Conservation (phyloP, 441 rosid species). For the Breynia disticha region DNA sequence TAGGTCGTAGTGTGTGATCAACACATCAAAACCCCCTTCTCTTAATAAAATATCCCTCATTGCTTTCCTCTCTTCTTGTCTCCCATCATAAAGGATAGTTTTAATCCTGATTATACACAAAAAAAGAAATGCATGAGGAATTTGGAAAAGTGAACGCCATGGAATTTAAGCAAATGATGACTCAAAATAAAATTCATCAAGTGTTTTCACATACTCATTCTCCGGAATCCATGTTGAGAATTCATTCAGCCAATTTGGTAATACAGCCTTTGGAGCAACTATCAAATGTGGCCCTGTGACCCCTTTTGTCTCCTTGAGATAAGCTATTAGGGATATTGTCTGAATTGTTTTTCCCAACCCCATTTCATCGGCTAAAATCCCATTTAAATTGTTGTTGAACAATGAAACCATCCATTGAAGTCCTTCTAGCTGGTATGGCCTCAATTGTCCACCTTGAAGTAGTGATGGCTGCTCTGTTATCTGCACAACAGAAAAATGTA, state of each 20-base stretch:
- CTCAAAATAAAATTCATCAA: conserved; percentile 12
- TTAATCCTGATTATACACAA: conserved; percentile 48
- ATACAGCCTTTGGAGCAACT: conserved; percentile 99
- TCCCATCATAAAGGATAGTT: conserved; percentile 97
- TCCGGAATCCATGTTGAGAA: conserved; percentile 92
- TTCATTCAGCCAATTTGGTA: conserved; percentile 96
- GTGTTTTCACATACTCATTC: conserved; percentile 50
- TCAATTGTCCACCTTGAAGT: conserved; percentile 92
- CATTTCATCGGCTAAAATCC: conserved; percentile 99
- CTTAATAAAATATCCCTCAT: conserved; percentile 64
- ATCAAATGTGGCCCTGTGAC: conserved; percentile 88
- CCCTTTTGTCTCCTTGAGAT: conserved; percentile 85
- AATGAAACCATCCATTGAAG: conserved; percentile 99
- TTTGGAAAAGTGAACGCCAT: conserved; percentile 6
- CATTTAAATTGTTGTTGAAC: conserved; percentile 95
- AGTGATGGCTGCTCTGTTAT: conserved; percentile 90
- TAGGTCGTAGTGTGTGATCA: conserved; percentile 93
- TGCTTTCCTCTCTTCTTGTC: conserved; percentile 82
- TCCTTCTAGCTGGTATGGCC: conserved; percentile 94
- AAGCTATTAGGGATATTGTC: conserved; percentile 86
- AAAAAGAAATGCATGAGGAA: conserved; percentile 22
- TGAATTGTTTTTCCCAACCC: conserved; percentile 99
- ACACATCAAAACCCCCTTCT: conserved; percentile 64
- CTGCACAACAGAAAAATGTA: conserved; percentile 33
- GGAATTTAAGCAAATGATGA: conserved; percentile 6